Base-by-base conservation (phyloP, 2,329 filamentous ascomycete species). In the Fusarium sp. region DNA sequence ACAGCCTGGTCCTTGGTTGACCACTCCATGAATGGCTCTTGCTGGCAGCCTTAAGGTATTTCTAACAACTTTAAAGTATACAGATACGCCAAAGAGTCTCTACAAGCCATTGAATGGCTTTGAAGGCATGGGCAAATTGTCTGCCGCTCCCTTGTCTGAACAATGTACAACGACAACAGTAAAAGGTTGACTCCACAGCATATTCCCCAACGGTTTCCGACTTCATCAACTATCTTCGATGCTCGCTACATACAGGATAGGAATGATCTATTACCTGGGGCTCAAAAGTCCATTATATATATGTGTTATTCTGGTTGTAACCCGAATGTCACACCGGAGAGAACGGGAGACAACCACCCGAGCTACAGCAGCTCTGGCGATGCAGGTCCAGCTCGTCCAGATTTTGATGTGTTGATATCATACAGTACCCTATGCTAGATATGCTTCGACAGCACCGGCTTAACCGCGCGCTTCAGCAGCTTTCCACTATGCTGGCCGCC, bases 181-280 rank as follows among this genome's bases (percentile, higher is more conserved):
- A 32, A 24, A 18, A 34, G 11, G 30, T 24, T 13, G 8, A 24
- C 2, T 24, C 18, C n/a, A 51, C 11, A 24, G 22, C 22, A 34
- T 51, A 18, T 17, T 48, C 28, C 14, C 3, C 28, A 1, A 32
- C 14, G 3, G 8, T 18, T 13, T 3, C 3, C 13, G 28, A 30
- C 20, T 14, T 30, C 20, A 30, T 11, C 2, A 30, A 30, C 14
- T 10, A 11, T 10, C 20, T 50, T 22, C 9, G 15, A 4, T 26
- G 4, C 28, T n/a, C 3, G 10, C 20, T 50, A 32, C 10, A 30
- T n/a, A 30, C 4, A 17, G 17, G 28, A 30, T 8, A 30, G 14
- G 14, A 18, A n/a, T 13, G 4, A n/a, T 13, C 3, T 13, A n/a
- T n/a, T n/a, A 4, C 8, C 8, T 10, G 4, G 15, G 22, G 11